Conservation (phyloP, 2,329 filamentous ascomycete species). For the Chaetomiaceae sp. region DNA sequence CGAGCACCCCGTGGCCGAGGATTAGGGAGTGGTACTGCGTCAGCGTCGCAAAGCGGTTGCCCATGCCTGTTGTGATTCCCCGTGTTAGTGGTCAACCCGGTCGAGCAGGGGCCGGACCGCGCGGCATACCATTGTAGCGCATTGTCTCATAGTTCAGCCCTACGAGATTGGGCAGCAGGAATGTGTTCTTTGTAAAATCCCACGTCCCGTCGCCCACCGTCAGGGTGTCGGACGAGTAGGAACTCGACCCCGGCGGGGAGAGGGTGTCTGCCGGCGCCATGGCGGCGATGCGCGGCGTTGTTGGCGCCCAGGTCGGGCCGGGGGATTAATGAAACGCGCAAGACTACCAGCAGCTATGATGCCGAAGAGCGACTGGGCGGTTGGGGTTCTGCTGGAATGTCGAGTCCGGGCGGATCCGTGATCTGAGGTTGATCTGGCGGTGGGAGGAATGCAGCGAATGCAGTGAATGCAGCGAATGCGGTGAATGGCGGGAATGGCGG, state of each 20-base stretch:
- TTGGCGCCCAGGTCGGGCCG: constrained; percentile 2
- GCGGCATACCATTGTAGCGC: constrained; percentile 69
- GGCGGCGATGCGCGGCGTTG: constrained; percentile 37
- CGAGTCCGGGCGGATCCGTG: background rate
- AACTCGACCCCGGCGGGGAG: constrained; percentile 66
- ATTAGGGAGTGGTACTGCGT: constrained; percentile 68
- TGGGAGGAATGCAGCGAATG: constrained; percentile 13
- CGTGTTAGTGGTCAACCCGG: constrained; percentile 17
- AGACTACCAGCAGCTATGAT: background rate
- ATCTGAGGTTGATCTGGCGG: constrained; percentile 3
- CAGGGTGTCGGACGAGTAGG: constrained; percentile 70
- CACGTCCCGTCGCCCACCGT: constrained; percentile 78
- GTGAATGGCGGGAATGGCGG: too few species aligned
- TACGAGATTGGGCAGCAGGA: constrained; percentile 71
- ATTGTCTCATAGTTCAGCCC: constrained; percentile 77
- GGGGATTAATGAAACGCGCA: background rate
- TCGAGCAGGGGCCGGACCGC: too few species aligned
- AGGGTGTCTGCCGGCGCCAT: constrained; percentile 58
- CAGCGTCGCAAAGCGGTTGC: constrained; percentile 68
- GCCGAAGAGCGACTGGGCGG: too few species aligned
- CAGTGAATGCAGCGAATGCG: too few species aligned
- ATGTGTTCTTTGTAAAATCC: constrained; percentile 72
- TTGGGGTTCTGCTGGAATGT: constrained; percentile 1
- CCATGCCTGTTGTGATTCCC: constrained; percentile 62
- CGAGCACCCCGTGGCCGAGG: constrained; percentile 67